These are phyloP conservation scores for Quercus phellos DNA, from an alignment of 331 rosid genomes.

Conservation along the genomic window DNA sequence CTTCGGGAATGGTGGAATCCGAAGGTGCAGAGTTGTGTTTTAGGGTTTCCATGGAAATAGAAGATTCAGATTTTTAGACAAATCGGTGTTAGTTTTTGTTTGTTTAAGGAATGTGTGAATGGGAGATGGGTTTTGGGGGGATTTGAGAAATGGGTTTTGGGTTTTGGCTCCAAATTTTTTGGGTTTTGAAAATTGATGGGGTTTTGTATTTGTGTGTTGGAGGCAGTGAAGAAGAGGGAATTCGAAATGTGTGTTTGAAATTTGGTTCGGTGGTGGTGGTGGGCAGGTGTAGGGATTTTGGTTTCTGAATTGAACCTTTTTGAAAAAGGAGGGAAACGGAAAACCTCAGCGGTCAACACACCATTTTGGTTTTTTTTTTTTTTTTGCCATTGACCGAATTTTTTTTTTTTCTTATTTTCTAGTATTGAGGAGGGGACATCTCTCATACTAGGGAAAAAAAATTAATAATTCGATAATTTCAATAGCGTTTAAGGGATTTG, in stretches of 20 bases:
- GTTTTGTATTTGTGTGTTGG: neutral
- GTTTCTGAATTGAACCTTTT: slow-evolving; percentile 10
- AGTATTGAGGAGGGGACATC: neutral
- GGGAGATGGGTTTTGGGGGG: neutral
- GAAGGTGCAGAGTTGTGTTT: neutral
- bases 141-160: neutral
- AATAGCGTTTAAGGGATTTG: too few relatives aligned
- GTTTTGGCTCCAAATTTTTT: neutral
- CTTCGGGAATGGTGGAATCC: neutral
- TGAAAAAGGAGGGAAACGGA: slow-evolving; percentile 78
- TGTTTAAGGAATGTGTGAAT: neutral
- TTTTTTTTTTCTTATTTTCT: too few relatives aligned
- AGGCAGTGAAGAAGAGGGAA: slow-evolving; percentile 21
- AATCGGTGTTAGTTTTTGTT: neutral
- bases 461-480: too few relatives aligned
- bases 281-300: neutral
- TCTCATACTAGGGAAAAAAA: too few relatives aligned
- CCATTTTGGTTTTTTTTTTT: slow-evolving; percentile 2
- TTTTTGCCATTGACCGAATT: too few relatives aligned
- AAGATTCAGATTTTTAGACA: neutral
- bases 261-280: neutral
- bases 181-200: slow-evolving; percentile 16
- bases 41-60: slow-evolving; percentile 15
- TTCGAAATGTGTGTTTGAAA: neutral
- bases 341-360: slow-evolving; percentile 12